Evolutionary conservation across 305 asterid genomes (phyloP).

Genomic region (Fraxinus dipetala): DNA sequence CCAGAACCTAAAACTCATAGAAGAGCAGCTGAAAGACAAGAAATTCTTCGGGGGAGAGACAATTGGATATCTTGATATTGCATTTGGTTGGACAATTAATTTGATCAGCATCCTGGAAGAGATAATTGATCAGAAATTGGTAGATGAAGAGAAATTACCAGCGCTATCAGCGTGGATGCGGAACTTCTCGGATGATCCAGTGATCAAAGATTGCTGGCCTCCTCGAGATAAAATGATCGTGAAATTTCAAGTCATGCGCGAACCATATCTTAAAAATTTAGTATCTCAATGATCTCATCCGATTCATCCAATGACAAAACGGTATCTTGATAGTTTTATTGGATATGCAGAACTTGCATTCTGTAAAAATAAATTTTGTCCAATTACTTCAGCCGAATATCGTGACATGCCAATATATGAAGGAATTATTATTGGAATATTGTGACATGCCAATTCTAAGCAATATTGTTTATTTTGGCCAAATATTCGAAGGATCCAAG

Average conservation of each 20-base stretch:
- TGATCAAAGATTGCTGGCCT: constrained; percentile 57
- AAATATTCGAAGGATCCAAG: background rate
- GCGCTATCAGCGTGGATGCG: constrained; percentile 51
- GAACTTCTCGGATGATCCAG: constrained; percentile 46
- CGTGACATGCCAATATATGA: background rate
- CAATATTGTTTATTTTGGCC: no score
- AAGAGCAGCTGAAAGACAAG: constrained; percentile 58
- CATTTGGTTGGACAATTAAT: constrained; percentile 55
- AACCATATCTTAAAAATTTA: constrained; percentile 26
- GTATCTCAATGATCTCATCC: constrained; percentile 23
- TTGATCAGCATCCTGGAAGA: constrained; percentile 49
- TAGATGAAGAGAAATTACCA: constrained; percentile 47
- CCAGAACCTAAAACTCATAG: constrained; percentile 41
- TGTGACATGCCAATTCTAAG: no score
- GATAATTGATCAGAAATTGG: constrained; percentile 33
- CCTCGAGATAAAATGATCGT: constrained; percentile 56
- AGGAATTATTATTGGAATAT: background rate
- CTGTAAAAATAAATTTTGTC: background rate
- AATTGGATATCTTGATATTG: constrained; percentile 65
- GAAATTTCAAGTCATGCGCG: constrained; percentile 40
- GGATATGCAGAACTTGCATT: background rate
- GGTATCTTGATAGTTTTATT: background rate
- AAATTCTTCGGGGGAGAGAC: constrained; percentile 58
- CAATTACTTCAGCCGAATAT: background rate
- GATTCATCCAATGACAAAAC: background rate